A percentile compares a stretch with the other conserved stretches of the same genome.
Evolutionary conservation across 164 flowering plant genomes (phyloP).

Genomic region (Dillenia turbinata): DNA sequence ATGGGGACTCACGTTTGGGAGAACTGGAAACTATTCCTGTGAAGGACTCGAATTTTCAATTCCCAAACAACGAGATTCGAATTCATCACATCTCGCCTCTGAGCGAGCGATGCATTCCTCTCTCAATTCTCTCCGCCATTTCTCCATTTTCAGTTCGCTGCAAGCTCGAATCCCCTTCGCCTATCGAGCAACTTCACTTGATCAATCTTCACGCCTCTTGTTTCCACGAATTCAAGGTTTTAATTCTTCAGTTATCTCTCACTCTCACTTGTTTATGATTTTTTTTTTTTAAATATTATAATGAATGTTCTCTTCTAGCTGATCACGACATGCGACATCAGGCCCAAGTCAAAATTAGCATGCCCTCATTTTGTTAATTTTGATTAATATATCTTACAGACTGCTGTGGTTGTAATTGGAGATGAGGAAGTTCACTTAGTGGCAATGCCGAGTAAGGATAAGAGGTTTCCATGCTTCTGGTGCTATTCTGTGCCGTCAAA

Average conservation of each 20-base stretch:
- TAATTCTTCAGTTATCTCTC: not conserved
- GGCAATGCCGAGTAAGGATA: conserved; percentile 87
- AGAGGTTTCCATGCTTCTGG: conserved; percentile 88
- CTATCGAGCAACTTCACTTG: conserved; percentile 44
- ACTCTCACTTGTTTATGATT: conserved; percentile 1
- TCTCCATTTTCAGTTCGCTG: conserved; percentile 65
- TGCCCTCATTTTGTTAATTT: no score
- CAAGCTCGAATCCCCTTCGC: conserved; percentile 66
- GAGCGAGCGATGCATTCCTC: conserved; percentile 83
- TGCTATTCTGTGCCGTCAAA: conserved; percentile 61
- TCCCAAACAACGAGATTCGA: conserved; percentile 87
- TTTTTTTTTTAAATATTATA: not conserved
- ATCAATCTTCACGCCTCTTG: conserved; percentile 63
- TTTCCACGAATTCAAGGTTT: conserved; percentile 64
- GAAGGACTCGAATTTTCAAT: conserved; percentile 44
- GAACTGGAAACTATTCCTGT: conserved; percentile 57
- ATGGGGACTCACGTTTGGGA: conserved; percentile 65
- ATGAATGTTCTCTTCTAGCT: not conserved
- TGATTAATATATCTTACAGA: conserved; percentile 28
- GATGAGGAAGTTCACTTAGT: conserved; percentile 86
- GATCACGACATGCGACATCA: no score
- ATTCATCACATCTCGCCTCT: conserved; percentile 53
- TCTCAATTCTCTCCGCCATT: conserved; percentile 74
- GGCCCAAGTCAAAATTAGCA: no score
- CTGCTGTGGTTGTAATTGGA: conserved; percentile 79